Conservation (phyloP, 2,329 filamentous ascomycete species). For the Penicillium nordicum region DNA sequence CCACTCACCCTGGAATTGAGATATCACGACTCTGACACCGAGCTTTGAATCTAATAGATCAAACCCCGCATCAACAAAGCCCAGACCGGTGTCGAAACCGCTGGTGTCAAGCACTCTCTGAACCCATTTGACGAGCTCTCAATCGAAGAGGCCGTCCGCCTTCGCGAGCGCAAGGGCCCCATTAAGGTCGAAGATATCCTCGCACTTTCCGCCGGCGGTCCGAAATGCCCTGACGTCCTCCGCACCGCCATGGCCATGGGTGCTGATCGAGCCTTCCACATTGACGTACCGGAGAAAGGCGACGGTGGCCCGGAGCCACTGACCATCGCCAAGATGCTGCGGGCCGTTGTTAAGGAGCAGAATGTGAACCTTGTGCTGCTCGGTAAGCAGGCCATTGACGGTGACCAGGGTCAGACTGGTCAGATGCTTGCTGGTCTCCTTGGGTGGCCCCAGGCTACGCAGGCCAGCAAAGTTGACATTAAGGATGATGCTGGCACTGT, state of each 20-base stretch:
- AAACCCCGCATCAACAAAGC: slow-evolving; percentile 68
- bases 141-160: slow-evolving; percentile 90
- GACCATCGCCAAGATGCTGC: slow-evolving; percentile 84
- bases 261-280: slow-evolving; percentile 85
- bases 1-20: background rate
- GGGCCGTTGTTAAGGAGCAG: slow-evolving; percentile 75
- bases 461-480: slow-evolving; percentile 81
- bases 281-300: slow-evolving; percentile 71
- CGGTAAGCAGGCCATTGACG: slow-evolving; percentile 98
- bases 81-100: slow-evolving; percentile 83
- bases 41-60: slow-evolving; percentile 46
- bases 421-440: slow-evolving; percentile 95
- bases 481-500: slow-evolving; percentile 64
- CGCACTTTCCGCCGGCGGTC: slow-evolving; percentile 79
- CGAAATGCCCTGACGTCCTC: slow-evolving; percentile 83
- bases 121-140: slow-evolving; percentile 99
- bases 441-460: slow-evolving; percentile 91
- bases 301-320: slow-evolving; percentile 73
- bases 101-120: slow-evolving; percentile 94
- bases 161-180: slow-evolving; percentile 81
- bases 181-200: slow-evolving; percentile 86
- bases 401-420: slow-evolving; percentile 91
- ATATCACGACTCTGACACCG: background rate
- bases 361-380: slow-evolving; percentile 88
- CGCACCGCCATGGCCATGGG: slow-evolving; percentile 99